These are phyloP conservation scores for Delitschia confertaspora DNA, from an alignment of 495 filamentous ascomycete genomes.

Conservation along the genomic window DNA sequence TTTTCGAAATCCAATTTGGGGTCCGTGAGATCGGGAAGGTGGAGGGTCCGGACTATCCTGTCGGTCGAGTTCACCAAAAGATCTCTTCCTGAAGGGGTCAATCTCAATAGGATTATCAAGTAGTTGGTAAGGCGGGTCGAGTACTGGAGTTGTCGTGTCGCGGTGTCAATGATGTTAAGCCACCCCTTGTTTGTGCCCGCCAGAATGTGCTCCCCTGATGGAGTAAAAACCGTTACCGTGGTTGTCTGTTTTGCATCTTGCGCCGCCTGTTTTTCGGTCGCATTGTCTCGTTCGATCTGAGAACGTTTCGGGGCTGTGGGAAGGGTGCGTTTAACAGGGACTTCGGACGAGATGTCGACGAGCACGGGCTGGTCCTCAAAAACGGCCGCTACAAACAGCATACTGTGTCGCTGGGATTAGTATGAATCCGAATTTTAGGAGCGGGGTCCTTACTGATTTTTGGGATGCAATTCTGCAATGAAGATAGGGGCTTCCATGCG, in stretches of 20 bases:
- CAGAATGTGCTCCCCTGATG: slow-evolving; percentile 74
- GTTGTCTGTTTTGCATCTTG: slow-evolving; percentile 91
- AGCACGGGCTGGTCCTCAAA: slow-evolving; percentile 88
- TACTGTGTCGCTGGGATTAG: slow-evolving; percentile 44
- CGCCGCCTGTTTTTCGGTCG: slow-evolving; percentile 73
- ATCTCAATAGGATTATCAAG: slow-evolving; percentile 79
- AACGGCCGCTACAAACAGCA: slow-evolving; percentile 74
- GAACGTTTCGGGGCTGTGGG: slow-evolving; percentile 71
- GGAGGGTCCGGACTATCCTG: slow-evolving; percentile 81
- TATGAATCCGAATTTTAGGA: neutral
- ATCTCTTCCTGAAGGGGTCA: slow-evolving; percentile 73
- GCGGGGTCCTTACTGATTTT: slow-evolving; percentile 60
- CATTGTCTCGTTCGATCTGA: slow-evolving; percentile 48
- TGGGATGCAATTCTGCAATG: slow-evolving; percentile 87
- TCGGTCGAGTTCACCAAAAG: slow-evolving; percentile 86
- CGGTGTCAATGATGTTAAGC: slow-evolving; percentile 81
- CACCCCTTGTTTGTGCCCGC: slow-evolving; percentile 90
- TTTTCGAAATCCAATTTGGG: slow-evolving; percentile 53
- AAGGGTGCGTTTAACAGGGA: slow-evolving; percentile 62
- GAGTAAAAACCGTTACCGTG: slow-evolving; percentile 80
- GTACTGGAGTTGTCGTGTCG: slow-evolving; percentile 68
- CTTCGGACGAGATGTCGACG: slow-evolving; percentile 61
- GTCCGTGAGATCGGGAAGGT: slow-evolving; percentile 55
- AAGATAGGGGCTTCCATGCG: slow-evolving; percentile 88
- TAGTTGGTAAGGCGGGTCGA: slow-evolving; percentile 76